A percentile compares a stretch with the other conserved stretches of the same genome.
These are phyloP conservation scores for Coemansia sp. DNA, from an alignment of 192 early-diverging fungal species.

Conservation along the genomic window DNA sequence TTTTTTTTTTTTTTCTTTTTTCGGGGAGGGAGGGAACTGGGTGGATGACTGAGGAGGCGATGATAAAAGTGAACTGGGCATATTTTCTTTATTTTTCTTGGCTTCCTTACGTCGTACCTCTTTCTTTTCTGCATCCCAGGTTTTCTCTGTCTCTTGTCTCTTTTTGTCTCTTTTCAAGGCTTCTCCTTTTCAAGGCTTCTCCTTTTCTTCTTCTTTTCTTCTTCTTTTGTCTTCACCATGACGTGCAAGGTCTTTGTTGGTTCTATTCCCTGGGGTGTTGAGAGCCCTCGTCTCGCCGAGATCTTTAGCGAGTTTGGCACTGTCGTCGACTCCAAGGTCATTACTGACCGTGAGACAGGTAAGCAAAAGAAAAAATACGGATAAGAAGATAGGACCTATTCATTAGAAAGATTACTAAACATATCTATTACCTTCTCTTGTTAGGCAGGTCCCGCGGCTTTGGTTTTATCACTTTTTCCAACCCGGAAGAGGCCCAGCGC, in stretches of 20 bases:
- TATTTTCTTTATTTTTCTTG: neutral
- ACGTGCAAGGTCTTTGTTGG: constrained; percentile 66
- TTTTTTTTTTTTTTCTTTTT: neutral
- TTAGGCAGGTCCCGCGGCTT: constrained; percentile 80
- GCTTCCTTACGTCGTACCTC: too few relatives aligned
- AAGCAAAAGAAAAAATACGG: constrained; percentile 41
- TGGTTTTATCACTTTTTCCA: constrained; percentile 81
- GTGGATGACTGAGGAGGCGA: neutral
- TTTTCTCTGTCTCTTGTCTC: neutral
- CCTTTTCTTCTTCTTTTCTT: neutral
- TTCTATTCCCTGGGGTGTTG: constrained; percentile 68
- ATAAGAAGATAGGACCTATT: too few relatives aligned
- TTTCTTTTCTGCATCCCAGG: neutral
- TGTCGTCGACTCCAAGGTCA: constrained; percentile 67
- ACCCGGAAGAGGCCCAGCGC: constrained; percentile 66
- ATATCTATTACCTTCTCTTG: neutral
- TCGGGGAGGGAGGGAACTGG: neutral
- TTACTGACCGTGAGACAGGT: constrained; percentile 77
- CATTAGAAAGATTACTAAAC: neutral
- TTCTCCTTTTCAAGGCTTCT: neutral
- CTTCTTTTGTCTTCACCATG: constrained; percentile 5
- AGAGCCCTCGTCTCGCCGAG: constrained; percentile 61
- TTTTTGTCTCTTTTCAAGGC: constrained; percentile 4
- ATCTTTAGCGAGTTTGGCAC: constrained; percentile 67
- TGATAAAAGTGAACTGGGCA: neutral